Evolutionary conservation across 768 basidiomycete genomes (phyloP), one percentile per base, ranked within the genome.

Genomic region (Cyathus striatus): DNA sequence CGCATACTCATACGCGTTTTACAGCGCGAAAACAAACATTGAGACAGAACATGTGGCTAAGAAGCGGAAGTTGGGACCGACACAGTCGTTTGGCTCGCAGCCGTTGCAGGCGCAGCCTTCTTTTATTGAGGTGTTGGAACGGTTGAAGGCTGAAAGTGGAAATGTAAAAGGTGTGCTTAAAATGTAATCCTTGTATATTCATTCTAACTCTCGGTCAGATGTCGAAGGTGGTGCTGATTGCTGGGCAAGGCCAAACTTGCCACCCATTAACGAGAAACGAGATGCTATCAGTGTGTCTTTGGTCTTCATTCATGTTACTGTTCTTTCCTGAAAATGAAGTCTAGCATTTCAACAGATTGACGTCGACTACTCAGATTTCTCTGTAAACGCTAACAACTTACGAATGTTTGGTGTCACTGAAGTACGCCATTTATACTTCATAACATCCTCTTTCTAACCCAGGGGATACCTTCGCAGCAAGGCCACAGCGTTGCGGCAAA

Each of bases 281-380:
- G 84, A 94, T 54, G 63, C 71, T 4, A 83, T 96, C 45, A 65
- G 92, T 90, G 27, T 44, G 82, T 53, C 7, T 9, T 23, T 9
- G 41, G 41, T 38, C 16, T 16, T n/a, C 7, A 22, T 30, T 6
- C 6, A 20, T 13, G 23, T 20, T 26, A 2, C 13, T 35, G 10
- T 21, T n/a, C 23, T 17, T 13, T 26, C 33, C 17, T 46, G 9
- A 45, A 36, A n/a, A n/a, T n/a, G n/a, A n/a, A n/a, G n/a, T n/a
- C 32, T 10, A 94, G 91, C 87, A 14, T 98, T 98, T 54, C 96
- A 99, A 60, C 96, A 98, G 62, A 94, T 95, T 45, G 96, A 98
- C 49, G 74, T 98, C 6, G 91, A 95, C 49, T 73, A 76, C 36
- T 60, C 71, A 6, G 66, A 82, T 10, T 64, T 64, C 4, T 74